Evolutionary conservation across 768 basidiomycete species (phyloP), one percentile per base, ranked within the genome.

Genomic region (Amanita polypyramis): DNA sequence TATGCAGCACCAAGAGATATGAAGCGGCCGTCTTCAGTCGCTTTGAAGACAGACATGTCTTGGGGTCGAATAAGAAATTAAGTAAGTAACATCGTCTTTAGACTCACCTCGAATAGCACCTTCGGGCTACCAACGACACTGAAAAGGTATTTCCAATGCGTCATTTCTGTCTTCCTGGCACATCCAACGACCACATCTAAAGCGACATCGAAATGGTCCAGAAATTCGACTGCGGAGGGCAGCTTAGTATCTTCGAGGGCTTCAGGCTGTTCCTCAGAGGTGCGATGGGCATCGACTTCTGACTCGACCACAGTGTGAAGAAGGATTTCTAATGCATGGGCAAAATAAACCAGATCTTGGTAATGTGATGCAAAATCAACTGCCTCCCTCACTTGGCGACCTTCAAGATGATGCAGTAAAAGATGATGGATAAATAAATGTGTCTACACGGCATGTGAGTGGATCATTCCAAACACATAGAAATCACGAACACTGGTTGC

Each of bases 171-270:
- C 69, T 99, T 99, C 45, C 96, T 74, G 15, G 96, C 95, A 57
- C 95, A 97, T 4, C 88, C 84, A 8, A 97, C 94, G 10, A 98
- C 89, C 5, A 98, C 93, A 50, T 97, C 92, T 48, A 97, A 65
- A 5, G 85, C 77, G 45, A 78, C 85, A 52, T 94, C 88, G 59
- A 98, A 98, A 60, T 97, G 81, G 58, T 99, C 96, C 54, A 99
- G 67, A 58, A 99, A 97, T 53, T 91, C 87, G 52, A 98, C 73
- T 7, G 86, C 82, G 2, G 71, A 68, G 0, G 82, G 73, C 25
- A 97, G 65, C 9, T 83, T 65, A 12, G 67, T 60, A 36, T 65
- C 64, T 12, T 61, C 51, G n/a, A 61, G 54, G 25, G 59, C 52
- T n/a, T 62, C 52, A 12, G 56, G 46, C 41, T 58, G 57, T 29